Evolutionary conservation across 441 rosid genomes (phyloP), one percentile per base, ranked within the genome.

Genomic region (Cnidoscolus chayamansa): DNA sequence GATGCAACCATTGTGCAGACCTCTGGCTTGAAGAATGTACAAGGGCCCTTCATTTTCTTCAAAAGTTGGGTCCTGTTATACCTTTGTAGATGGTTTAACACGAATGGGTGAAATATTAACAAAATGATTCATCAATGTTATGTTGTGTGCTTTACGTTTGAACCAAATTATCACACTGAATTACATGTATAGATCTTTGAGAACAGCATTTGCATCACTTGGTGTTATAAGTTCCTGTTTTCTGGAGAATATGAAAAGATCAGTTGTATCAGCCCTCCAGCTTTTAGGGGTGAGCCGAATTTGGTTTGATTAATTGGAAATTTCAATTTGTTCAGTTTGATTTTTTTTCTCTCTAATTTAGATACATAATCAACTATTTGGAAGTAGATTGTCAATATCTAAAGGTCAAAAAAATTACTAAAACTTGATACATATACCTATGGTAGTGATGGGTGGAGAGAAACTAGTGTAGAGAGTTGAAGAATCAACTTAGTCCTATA

Each of bases 101-200:
- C 7, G 63, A 58, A 54, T 54, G 48, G 71, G 54, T 72, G 51
- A 37, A 58, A 64, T 49, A n/a, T 60, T 53, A 40, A 68, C 51
- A 75, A 65, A 68, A 17, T 35, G 3, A 35, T 35, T 35, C 37
- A 35, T 35, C 37, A 35, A 35, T 59, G 19, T 76, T 56, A 63
- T 72, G 11, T 40, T 56, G 72, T 51, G 62, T 63, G 72, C 55
- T 66, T 62, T 12, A 47, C 0, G 3, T 63, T 45, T 53, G 72
- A 50, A 35, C 73, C 63, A 63, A 72, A 65, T 30, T 9, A 10
- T 50, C 65, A 54, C 64, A 47, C 48, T 55, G 15, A 54, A 61
- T 71, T 67, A 54, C 76, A 5, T 81, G 84, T 78, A 81, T 71
- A 77, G 83, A 17, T 66, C 37, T 49, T 70, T 63, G 4, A 35